A percentile compares a stretch with the other conserved stretches of the same genome.
Evolutionary conservation across 2,329 filamentous ascomycete species (phyloP).

Genomic region (Ascosphaera apis): DNA sequence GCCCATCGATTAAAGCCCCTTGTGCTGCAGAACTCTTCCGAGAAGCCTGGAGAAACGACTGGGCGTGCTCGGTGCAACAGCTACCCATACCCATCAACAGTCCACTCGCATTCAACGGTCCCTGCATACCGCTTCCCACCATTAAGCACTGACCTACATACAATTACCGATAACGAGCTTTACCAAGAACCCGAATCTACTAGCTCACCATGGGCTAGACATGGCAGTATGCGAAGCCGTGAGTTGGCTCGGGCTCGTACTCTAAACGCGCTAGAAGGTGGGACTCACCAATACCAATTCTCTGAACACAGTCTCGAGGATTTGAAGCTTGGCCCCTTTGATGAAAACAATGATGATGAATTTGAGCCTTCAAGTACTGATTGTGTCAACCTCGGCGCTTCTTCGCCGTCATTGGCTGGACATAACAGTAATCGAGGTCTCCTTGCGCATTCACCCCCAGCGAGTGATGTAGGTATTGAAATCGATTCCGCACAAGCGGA

Average conservation of each 20-base stretch:
- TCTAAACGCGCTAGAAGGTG: conserved; percentile 13
- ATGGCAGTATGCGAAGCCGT: background rate
- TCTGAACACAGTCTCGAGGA: conserved; percentile 6
- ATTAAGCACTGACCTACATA: background rate
- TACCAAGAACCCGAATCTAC: background rate
- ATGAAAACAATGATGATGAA: conserved; percentile 5
- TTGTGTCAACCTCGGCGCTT: background rate
- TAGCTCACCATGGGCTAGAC: background rate
- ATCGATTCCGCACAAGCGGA: background rate
- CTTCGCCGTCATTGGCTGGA: background rate
- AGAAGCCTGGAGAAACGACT: background rate
- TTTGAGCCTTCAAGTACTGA: background rate
- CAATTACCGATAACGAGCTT: background rate
- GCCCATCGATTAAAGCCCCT: conserved; percentile 15
- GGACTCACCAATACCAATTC: conserved; percentile 8
- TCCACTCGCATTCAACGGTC: background rate
- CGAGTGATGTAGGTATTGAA: background rate
- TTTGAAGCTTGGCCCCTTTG: conserved; percentile 40
- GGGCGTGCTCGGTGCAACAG: conserved; percentile 1
- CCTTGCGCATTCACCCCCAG: background rate
- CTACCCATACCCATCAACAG: background rate
- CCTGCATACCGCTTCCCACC: background rate
- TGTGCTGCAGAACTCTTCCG: conserved; percentile 9
- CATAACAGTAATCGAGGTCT: background rate
- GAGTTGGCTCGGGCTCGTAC: conserved; percentile 5